phyloP scores from a whole-genome alignment of 2,329 filamentous ascomycete genomes.

The Trichoderma sp. region DNA sequence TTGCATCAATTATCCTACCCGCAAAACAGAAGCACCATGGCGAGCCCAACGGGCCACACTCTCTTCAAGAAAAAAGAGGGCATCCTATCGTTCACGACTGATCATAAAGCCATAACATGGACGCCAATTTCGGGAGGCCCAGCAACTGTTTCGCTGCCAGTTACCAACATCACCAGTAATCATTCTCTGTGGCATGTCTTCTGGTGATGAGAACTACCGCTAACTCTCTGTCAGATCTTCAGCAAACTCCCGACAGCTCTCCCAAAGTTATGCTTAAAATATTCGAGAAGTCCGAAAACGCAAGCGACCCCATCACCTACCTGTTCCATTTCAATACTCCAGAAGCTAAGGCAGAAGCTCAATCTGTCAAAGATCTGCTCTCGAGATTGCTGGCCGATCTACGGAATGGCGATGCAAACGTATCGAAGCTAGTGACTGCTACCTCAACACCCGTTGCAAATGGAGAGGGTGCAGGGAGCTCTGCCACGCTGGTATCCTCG shows the following conservation, averaged over 20 bases:
- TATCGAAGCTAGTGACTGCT: slow-evolving; percentile 43
- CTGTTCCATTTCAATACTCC: slow-evolving; percentile 86
- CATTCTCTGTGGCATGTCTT: slow-evolving; percentile 2
- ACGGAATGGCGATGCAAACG: slow-evolving; percentile 55
- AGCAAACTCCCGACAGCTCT: slow-evolving; percentile 86
- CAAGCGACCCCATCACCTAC: slow-evolving; percentile 64
- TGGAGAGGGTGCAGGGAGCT: slow-evolving; percentile 41
- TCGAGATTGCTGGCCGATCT: slow-evolving; percentile 71
- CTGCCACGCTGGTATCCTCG: slow-evolving; percentile 75
- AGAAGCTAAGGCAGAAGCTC: slow-evolving; percentile 78
- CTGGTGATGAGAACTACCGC: not conserved
- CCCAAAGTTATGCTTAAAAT: slow-evolving; percentile 94
- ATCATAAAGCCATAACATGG: slow-evolving; percentile 77
- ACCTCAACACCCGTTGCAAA: slow-evolving; percentile 31
- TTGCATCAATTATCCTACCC: not conserved
- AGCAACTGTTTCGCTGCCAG: slow-evolving; percentile 65
- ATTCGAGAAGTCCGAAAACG: slow-evolving; percentile 66
- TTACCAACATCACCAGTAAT: slow-evolving; percentile 78
- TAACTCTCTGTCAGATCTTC: slow-evolving; percentile 63
- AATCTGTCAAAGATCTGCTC: slow-evolving; percentile 77
- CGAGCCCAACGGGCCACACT: slow-evolving; percentile 62
- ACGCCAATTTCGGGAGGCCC: slow-evolving; percentile 65
- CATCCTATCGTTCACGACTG: slow-evolving; percentile 69
- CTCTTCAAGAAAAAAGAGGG: slow-evolving; percentile 97
- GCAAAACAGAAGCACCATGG: slow-evolving; percentile 42